These are phyloP conservation scores for Moelleriella libera DNA, from an alignment of 2,329 filamentous ascomycete species.

Conservation along the genomic window DNA sequence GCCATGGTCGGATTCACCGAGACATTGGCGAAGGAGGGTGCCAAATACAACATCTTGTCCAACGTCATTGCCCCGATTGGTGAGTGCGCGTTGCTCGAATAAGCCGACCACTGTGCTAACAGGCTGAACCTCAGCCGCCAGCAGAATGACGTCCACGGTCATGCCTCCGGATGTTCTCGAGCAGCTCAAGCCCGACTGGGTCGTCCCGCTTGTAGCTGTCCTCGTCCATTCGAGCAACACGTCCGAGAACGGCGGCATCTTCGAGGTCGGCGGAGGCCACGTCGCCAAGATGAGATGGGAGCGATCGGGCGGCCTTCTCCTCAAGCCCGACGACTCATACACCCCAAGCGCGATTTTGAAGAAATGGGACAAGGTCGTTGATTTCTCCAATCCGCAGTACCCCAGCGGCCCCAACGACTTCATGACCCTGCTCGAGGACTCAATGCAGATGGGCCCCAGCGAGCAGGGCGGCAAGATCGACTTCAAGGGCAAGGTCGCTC, in stretches of 20 bases:
- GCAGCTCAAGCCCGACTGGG: slow-evolving; percentile 81
- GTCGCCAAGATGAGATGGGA: slow-evolving; percentile 92
- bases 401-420: slow-evolving; percentile 81
- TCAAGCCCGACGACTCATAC: slow-evolving; percentile 78
- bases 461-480: slow-evolving; percentile 59
- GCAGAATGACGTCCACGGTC: slow-evolving; percentile 87
- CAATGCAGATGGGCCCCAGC: slow-evolving; percentile 61
- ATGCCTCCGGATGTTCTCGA: slow-evolving; percentile 89
- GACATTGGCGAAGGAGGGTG: slow-evolving; percentile 91
- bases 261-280: slow-evolving; percentile 86
- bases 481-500: slow-evolving; percentile 72
- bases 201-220: slow-evolving; percentile 82
- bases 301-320: slow-evolving; percentile 72
- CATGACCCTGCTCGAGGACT: slow-evolving; percentile 70
- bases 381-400: slow-evolving; percentile 71
- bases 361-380: slow-evolving; percentile 77
- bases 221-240: slow-evolving; percentile 78
- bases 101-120: neutral
- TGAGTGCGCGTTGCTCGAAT: slow-evolving; percentile 12
- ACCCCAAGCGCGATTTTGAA: slow-evolving; percentile 78
- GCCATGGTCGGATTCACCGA: slow-evolving; percentile 94
- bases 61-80: slow-evolving; percentile 88
- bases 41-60: slow-evolving; percentile 93
- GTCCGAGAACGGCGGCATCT: slow-evolving; percentile 74
- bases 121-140: slow-evolving; percentile 47